These are phyloP conservation scores for Penicillium sp. DNA, from an alignment of 2,329 filamentous ascomycete species.

Conservation along the genomic window DNA sequence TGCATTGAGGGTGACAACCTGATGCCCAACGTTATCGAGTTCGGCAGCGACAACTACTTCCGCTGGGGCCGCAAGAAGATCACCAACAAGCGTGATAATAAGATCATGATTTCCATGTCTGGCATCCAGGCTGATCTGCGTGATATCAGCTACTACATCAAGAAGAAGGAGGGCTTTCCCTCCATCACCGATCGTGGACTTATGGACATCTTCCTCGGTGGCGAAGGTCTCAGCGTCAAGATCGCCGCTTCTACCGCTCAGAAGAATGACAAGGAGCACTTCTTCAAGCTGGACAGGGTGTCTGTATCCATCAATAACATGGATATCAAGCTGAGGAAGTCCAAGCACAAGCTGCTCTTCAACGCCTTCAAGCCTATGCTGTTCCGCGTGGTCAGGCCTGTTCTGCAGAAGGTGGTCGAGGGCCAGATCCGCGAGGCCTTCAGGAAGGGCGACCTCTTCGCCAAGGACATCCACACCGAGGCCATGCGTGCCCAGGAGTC, in stretches of 20 bases:
- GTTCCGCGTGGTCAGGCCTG: slow-evolving; percentile 78
- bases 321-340: slow-evolving; percentile 87
- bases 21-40: slow-evolving; percentile 85
- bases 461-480: slow-evolving; percentile 78
- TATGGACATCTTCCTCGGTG: slow-evolving; percentile 82
- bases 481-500: slow-evolving; percentile 70
- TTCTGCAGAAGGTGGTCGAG: slow-evolving; percentile 82
- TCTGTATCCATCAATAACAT: slow-evolving; percentile 77
- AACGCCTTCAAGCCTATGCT: slow-evolving; percentile 80
- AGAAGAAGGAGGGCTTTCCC: slow-evolving; percentile 92
- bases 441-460: slow-evolving; percentile 67
- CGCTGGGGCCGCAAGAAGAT: slow-evolving; percentile 89
- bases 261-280: slow-evolving; percentile 70
- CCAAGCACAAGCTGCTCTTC: slow-evolving; percentile 91
- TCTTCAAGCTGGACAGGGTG: slow-evolving; percentile 93
- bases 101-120: slow-evolving; percentile 77
- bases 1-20: slow-evolving; percentile 96
- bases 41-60: slow-evolving; percentile 91
- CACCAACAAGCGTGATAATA: slow-evolving; percentile 76
- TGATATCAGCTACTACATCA: slow-evolving; percentile 92
- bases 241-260: slow-evolving; percentile 82
- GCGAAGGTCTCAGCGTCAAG: slow-evolving; percentile 86
- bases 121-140: slow-evolving; percentile 87
- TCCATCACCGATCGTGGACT: slow-evolving; percentile 82
- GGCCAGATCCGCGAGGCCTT: slow-evolving; percentile 84